Base-by-base conservation (phyloP, 208 protist species). In the Leishmania aethiopica region DNA sequence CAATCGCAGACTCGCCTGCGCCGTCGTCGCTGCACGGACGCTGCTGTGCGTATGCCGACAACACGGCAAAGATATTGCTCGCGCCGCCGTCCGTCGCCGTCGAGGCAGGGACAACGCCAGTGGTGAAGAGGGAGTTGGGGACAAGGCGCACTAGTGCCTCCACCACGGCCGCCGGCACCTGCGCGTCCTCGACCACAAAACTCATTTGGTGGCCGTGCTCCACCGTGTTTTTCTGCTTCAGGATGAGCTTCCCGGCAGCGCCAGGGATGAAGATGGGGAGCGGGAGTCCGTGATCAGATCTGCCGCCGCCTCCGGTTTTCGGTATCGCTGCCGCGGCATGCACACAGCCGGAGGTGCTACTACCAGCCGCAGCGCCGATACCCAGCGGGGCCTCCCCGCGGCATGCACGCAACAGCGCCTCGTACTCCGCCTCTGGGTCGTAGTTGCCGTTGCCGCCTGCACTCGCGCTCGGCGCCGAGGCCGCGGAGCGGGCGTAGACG, bases 161-260 rank as follows among this genome's bases (percentile, higher is more conserved):
- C 69, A 92, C 86, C 22, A 95, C 83, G 6, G 81, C 79, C 10
- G 86, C 32, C 25, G 86, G 89, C 53, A 96, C 80, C 32, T 90
- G 70, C 19, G 83, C 77, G 45, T 91, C 86, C 78, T 95, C 86
- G 8, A 86, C 42, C 17, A 89, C 77, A 71, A 91, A 92, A 75
- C 74, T 91, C 83, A 95, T 80, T 78, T 97, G 94, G n/a, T 92
- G 80, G 0, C 94, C 94, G 8, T 82, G n/a, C 70, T 93, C 86
- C 5, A 97, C 89, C 22, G 73, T 93, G 79, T 92, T 95, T 53
- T 86, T 82, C 55, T 92, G 81, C 82, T 97, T 97, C 51, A 95
- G 80, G 32, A 88, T 85, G 25, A 94, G 84, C 80, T 89, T 90
- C 17, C 87, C 87, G 53, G 73, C 62, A 51, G 84, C 60, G 19